A percentile compares a stretch with the other conserved stretches of the same genome.
Conservation (phyloP, 768 basidiomycete species). For the Artomyces pyxidatus region DNA sequence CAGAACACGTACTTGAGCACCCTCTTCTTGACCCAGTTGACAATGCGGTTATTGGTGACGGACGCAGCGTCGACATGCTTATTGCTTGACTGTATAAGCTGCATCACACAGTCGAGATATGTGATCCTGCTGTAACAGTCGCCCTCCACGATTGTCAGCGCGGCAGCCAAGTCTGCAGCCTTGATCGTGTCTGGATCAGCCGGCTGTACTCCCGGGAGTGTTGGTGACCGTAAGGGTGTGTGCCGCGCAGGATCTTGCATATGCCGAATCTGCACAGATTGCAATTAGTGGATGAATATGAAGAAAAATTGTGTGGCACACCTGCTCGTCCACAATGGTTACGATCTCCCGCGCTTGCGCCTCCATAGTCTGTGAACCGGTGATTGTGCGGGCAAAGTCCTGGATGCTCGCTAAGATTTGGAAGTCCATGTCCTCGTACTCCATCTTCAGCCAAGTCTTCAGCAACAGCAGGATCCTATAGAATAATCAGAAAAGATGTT, state of each 20-base stretch:
- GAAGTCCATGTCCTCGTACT: conserved; percentile 15
- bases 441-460: conserved; percentile 5
- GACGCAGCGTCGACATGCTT: conserved; percentile 27
- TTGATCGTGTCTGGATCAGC: conserved; percentile 24
- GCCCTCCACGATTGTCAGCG: conserved; percentile 36
- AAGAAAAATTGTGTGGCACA: too few species aligned
- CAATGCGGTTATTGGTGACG: conserved; percentile 31
- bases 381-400: conserved; percentile 3
- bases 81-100: conserved; percentile 27
- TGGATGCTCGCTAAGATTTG: conserved; percentile 19
- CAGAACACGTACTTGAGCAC: conserved; percentile 2
- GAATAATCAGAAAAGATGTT: not conserved
- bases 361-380: conserved; percentile 5
- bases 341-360: conserved; percentile 1
- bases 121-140: conserved; percentile 31
- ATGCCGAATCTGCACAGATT: too few species aligned
- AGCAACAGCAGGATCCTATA: conserved; percentile 6
- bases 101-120: conserved; percentile 35
- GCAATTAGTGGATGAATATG: too few species aligned
- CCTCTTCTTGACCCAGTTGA: conserved; percentile 16
- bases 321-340: conserved; percentile 4
- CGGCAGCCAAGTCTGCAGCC: conserved; percentile 35
- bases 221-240: too few species aligned
- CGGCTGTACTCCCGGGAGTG: not conserved
- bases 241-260: too few species aligned